These are phyloP conservation scores for Hymenoscyphus repandus DNA, from an alignment of 2,329 filamentous ascomycete species.

Conservation along the genomic window DNA sequence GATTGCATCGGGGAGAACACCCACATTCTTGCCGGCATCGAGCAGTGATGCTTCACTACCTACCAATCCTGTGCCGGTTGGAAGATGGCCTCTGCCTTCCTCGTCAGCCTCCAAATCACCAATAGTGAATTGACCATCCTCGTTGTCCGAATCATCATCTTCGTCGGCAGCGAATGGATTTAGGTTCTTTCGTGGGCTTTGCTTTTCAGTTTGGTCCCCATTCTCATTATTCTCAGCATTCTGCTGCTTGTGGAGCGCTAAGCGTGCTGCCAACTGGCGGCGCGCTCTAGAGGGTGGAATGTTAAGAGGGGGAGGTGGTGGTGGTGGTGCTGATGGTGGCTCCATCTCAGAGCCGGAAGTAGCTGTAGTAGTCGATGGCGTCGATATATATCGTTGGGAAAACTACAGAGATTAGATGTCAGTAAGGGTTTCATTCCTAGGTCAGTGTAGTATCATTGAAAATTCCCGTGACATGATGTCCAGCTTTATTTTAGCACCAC, in stretches of 20 bases:
- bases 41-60: conserved; percentile 12
- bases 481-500: background rate
- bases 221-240: conserved; percentile 23
- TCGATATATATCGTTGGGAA: conserved; percentile 31
- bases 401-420: conserved; percentile 25
- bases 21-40: conserved; percentile 21
- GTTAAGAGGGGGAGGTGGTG: conserved; percentile 75
- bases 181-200: conserved; percentile 20
- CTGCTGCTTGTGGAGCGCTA: conserved; percentile 70
- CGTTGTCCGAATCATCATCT: conserved; percentile 28
- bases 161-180: conserved; percentile 31
- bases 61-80: conserved; percentile 10
- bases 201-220: conserved; percentile 18
- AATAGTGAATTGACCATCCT: conserved; percentile 26
- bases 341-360: conserved; percentile 36
- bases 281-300: conserved; percentile 82
- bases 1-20: conserved; percentile 17
- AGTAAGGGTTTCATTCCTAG: conserved; percentile 13
- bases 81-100: conserved; percentile 21
- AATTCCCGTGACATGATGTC: conserved; percentile 10
- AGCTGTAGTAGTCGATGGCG: conserved; percentile 28
- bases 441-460: conserved; percentile 9
- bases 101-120: conserved; percentile 27
- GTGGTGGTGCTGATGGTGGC: conserved; percentile 55
- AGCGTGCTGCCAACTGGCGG: conserved; percentile 80